Conservation (phyloP, 768 basidiomycete species). For the Amanita muscaria region DNA sequence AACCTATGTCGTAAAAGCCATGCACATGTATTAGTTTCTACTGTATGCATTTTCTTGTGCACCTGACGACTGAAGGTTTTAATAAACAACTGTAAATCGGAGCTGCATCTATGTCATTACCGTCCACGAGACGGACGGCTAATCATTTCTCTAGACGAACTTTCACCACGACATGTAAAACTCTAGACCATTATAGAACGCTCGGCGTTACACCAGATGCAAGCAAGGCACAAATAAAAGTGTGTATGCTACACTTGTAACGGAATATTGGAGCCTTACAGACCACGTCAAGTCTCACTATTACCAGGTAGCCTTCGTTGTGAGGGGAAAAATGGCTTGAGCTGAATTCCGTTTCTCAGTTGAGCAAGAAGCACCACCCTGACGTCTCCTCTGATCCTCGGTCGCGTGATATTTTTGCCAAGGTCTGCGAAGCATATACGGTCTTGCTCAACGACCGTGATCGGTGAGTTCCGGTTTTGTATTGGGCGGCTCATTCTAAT, state of each 20-base stretch:
- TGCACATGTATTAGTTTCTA: slow-evolving; percentile 4
- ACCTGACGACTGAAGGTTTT: no score
- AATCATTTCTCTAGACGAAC: background rate
- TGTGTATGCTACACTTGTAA: slow-evolving; percentile 6
- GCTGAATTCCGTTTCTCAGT: slow-evolving; percentile 14
- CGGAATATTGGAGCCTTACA: background rate
- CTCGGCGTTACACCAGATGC: slow-evolving; percentile 30
- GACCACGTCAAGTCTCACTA: slow-evolving; percentile 27
- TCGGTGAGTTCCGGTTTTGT: slow-evolving; percentile 18
- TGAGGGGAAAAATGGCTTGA: background rate
- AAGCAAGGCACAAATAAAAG: slow-evolving; percentile 36
- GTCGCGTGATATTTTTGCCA: slow-evolving; percentile 29
- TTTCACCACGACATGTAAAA: slow-evolving; percentile 19
- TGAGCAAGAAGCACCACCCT: slow-evolving; percentile 42
- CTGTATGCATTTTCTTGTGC: no score
- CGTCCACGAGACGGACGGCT: no score
- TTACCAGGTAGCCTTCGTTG: slow-evolving; percentile 30
- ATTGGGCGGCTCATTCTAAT: background rate
- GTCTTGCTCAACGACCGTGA: slow-evolving; percentile 36
- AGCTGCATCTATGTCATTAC: background rate
- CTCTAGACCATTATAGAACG: slow-evolving; percentile 29
- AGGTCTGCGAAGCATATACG: slow-evolving; percentile 37
- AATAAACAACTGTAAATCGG: background rate
- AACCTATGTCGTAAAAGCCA: background rate
- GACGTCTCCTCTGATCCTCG: slow-evolving; percentile 36